Conservation (phyloP, 306 rosid species). For the Amphicarpaea edgeworthii region DNA sequence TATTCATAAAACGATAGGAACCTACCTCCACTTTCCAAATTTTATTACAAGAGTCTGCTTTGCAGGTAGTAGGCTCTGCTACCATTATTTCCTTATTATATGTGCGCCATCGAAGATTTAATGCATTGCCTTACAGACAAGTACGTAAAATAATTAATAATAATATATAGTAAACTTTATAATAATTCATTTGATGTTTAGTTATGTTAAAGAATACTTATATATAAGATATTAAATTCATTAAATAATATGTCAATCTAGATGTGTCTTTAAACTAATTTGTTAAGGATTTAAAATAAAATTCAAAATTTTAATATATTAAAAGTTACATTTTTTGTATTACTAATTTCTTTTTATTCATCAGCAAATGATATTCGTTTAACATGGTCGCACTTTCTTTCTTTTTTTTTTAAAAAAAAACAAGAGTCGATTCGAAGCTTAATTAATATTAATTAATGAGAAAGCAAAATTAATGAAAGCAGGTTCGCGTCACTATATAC, state of each 20-base stretch:
- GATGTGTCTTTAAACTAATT: not conserved
- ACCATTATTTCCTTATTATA: slow-evolving; percentile 34
- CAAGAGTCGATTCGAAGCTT: not conserved
- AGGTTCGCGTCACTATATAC: not conserved
- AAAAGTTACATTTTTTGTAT: not conserved
- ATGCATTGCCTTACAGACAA: slow-evolving; percentile 38
- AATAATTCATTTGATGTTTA: not conserved
- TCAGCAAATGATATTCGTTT: not conserved
- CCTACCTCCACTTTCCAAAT: slow-evolving; percentile 45
- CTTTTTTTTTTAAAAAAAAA: not conserved
- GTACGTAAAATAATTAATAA: not conserved
- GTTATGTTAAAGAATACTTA: not conserved
- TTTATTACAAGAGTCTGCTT: slow-evolving; percentile 40
- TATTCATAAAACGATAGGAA: slow-evolving; percentile 47
- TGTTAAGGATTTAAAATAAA: not conserved
- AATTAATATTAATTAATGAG: not conserved
- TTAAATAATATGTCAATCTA: too few relatives aligned
- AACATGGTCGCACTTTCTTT: not conserved
- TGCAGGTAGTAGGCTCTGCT: slow-evolving; percentile 36
- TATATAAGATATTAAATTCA: not conserved
- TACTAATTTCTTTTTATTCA: not conserved
- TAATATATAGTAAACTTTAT: not conserved
- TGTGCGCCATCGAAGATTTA: slow-evolving; percentile 39
- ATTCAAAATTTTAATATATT: not conserved
- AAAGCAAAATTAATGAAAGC: not conserved